Percentiles rank a stretch among this genome's conserved stretches.
phyloP scores from a whole-genome alignment of 192 early-diverging fungal species.

The Entomortierella parvispora region DNA sequence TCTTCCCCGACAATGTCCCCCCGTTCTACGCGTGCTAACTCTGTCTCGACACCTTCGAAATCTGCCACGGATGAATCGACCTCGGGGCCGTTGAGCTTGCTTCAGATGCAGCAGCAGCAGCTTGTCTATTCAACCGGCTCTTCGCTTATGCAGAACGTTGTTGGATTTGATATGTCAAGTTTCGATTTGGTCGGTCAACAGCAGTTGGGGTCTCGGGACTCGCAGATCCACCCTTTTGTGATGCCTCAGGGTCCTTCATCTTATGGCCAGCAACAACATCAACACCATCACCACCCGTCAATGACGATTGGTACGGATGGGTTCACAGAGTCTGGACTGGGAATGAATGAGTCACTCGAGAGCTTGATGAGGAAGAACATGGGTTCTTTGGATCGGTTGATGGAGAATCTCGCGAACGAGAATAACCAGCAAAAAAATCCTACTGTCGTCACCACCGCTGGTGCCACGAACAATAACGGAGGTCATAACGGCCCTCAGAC shows the following conservation, averaged over 20 bases:
- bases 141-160: no score
- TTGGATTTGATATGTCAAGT: background rate
- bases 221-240: constrained; percentile 5
- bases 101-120: no score
- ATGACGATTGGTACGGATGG: background rate
- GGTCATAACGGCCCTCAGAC: no score
- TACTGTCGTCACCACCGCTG: background rate
- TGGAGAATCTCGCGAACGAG: background rate
- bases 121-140: no score
- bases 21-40: constrained; percentile 2
- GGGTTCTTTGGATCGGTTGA: constrained; percentile 9
- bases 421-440: no score
- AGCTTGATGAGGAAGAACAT: constrained; percentile 41
- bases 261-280: background rate
- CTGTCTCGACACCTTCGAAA: background rate
- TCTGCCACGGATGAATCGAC: no score
- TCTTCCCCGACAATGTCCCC: constrained; percentile 30
- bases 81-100: no score
- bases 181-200: constrained; percentile 4
- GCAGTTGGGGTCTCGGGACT: constrained; percentile 1
- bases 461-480: no score
- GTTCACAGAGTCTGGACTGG: constrained; percentile 15
- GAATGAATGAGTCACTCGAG: constrained; percentile 29
- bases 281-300: background rate
- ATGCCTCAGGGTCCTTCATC: background rate